phyloP scores from a whole-genome alignment of 768 basidiomycete genomes.

The Russula lepida region DNA sequence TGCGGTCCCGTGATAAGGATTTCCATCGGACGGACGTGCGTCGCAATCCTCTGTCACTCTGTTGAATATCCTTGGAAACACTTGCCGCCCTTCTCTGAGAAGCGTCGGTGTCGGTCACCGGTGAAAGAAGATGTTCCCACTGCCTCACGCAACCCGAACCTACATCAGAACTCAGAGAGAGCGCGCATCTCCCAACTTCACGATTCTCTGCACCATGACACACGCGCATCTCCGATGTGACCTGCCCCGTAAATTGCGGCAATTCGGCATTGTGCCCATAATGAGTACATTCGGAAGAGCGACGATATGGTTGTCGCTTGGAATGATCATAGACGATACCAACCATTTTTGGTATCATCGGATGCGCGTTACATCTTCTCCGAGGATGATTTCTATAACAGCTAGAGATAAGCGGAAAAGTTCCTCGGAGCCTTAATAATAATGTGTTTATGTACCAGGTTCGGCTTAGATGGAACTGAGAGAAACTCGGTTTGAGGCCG shows the following conservation, averaged over 20 bases:
- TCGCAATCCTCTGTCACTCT: background rate
- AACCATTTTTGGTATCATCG: background rate
- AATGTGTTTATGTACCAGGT: background rate
- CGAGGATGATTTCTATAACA: background rate
- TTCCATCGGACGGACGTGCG: background rate
- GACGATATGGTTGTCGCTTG: too few relatives aligned
- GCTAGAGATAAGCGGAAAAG: background rate
- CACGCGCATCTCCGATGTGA: background rate
- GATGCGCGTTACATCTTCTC: background rate
- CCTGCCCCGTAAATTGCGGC: background rate
- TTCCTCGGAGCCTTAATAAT: background rate
- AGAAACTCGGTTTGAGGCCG: background rate
- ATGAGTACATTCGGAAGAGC: too few relatives aligned
- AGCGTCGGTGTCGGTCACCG: background rate
- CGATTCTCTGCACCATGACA: background rate
- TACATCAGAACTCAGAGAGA: background rate
- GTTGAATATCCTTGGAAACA: constrained; percentile 1
- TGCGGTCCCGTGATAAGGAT: background rate
- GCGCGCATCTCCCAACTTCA: background rate
- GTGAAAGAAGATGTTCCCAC: background rate
- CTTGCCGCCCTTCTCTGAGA: background rate
- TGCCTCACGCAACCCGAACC: background rate
- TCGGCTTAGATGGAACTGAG: background rate
- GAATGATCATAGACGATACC: too few relatives aligned
- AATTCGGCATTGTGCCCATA: too few relatives aligned